Evolutionary conservation across 2,329 filamentous ascomycete genomes (phyloP).

Genomic region (Stagonosporopsis cucurbitacearum): DNA sequence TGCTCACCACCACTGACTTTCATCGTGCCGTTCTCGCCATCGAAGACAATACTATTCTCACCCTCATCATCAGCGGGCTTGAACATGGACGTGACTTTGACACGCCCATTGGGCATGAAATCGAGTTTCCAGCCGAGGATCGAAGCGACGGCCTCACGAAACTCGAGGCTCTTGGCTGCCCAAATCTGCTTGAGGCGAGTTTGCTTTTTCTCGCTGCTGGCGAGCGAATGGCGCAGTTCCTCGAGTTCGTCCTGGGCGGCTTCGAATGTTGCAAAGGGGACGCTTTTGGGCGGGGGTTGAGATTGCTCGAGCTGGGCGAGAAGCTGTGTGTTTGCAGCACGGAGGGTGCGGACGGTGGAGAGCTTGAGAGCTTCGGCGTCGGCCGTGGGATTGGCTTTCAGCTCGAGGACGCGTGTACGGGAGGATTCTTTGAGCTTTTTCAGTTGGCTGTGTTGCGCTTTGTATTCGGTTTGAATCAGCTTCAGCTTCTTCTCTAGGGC

Average conservation of each 20-base stretch:
- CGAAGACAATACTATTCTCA: slow-evolving; percentile 74
- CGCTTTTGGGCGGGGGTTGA: slow-evolving; percentile 50
- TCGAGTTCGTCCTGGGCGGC: slow-evolving; percentile 77
- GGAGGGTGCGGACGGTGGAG: slow-evolving; percentile 76
- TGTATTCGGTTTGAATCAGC: slow-evolving; percentile 76
- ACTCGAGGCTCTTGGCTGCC: slow-evolving; percentile 88
- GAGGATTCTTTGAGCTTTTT: slow-evolving; percentile 69
- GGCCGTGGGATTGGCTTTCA: slow-evolving; percentile 91
- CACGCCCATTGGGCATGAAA: slow-evolving; percentile 96
- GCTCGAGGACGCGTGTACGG: slow-evolving; percentile 80
- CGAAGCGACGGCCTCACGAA: slow-evolving; percentile 91
- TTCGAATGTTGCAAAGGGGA: slow-evolving; percentile 79
- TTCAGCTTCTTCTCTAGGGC: slow-evolving; percentile 72
- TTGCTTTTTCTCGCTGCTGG: slow-evolving; percentile 79
- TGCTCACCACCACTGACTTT: slow-evolving; percentile 92
- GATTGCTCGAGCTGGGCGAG: slow-evolving; percentile 70
- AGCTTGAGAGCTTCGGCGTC: slow-evolving; percentile 85
- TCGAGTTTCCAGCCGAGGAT: slow-evolving; percentile 94
- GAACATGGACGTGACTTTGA: slow-evolving; percentile 87
- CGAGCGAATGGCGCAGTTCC: slow-evolving; percentile 58
- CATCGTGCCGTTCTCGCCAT: slow-evolving; percentile 95
- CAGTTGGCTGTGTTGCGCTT: slow-evolving; percentile 76
- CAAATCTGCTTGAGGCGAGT: slow-evolving; percentile 91
- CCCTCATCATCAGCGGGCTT: slow-evolving; percentile 71
- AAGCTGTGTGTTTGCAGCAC: slow-evolving; percentile 83